phyloP scores from a whole-genome alignment of 345 rosid species.

The Ceriops zippeliana region DNA sequence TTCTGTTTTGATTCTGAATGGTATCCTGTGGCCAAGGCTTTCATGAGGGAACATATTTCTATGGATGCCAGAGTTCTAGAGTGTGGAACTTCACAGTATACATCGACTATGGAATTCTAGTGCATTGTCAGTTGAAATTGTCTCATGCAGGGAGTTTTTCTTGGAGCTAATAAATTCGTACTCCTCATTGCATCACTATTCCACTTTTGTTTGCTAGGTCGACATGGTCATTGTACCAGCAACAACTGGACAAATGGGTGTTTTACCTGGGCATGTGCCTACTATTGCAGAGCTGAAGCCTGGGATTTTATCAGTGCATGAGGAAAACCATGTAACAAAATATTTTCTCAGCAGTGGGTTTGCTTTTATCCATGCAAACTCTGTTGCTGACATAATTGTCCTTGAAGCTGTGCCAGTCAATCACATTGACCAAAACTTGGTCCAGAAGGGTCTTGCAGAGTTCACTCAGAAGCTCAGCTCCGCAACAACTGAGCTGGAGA shows the following conservation, averaged over 20 bases:
- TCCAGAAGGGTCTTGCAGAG: constrained; percentile 82
- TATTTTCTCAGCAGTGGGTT: constrained; percentile 91
- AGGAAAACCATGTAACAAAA: constrained; percentile 64
- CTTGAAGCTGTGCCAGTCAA: constrained; percentile 79
- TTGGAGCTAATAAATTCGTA: not conserved
- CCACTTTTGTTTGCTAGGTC: constrained; percentile 42
- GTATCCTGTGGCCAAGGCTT: too few relatives aligned
- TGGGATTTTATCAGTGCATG: constrained; percentile 80
- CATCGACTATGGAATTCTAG: not conserved
- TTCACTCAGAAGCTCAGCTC: constrained; percentile 69
- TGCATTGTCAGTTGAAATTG: too few relatives aligned
- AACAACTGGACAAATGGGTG: constrained; percentile 91
- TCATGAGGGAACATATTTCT: not conserved
- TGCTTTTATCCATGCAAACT: constrained; percentile 75
- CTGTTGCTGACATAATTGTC: constrained; percentile 67
- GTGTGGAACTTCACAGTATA: not conserved
- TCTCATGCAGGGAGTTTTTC: not conserved
- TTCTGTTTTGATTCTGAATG: too few relatives aligned
- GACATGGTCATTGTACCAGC: constrained; percentile 96
- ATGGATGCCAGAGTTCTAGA: not conserved
- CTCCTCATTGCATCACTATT: not conserved
- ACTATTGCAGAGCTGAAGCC: constrained; percentile 90
- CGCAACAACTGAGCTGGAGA: constrained; percentile 72
- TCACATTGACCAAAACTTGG: constrained; percentile 58
- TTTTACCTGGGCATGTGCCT: constrained; percentile 80